A percentile compares a stretch with the other conserved stretches of the same genome.
Evolutionary conservation across 2,329 filamentous ascomycete genomes (phyloP).

Genomic region (Fusarium sp.): DNA sequence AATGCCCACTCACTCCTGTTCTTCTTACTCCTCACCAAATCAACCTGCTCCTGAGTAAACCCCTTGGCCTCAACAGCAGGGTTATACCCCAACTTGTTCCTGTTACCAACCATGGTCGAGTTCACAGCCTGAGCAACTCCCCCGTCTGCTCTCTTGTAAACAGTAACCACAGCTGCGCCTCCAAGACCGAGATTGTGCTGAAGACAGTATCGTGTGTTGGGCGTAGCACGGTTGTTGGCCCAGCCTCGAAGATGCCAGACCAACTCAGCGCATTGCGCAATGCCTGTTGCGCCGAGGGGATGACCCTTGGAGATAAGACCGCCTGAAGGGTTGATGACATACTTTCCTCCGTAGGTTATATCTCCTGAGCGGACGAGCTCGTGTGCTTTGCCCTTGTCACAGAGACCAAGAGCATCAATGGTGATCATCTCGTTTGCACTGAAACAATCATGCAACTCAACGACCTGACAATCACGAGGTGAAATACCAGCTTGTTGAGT

Average conservation of each 20-base stretch:
- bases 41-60: slow-evolving; percentile 80
- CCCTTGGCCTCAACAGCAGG: slow-evolving; percentile 89
- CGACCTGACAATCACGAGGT: slow-evolving; percentile 76
- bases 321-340: slow-evolving; percentile 91
- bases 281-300: slow-evolving; percentile 90
- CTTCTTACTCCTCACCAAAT: slow-evolving; percentile 73
- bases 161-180: slow-evolving; percentile 87
- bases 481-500: slow-evolving; percentile 75
- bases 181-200: slow-evolving; percentile 95
- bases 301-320: slow-evolving; percentile 97
- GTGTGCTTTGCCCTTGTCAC: slow-evolving; percentile 82
- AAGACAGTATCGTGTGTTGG: slow-evolving; percentile 74
- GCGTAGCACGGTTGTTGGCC: slow-evolving; percentile 86
- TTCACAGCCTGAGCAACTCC: slow-evolving; percentile 66
- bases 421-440: slow-evolving; percentile 92
- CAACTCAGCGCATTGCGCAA: slow-evolving; percentile 93
- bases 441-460: slow-evolving; percentile 97
- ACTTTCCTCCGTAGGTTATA: slow-evolving; percentile 87
- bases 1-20: slow-evolving; percentile 76
- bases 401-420: slow-evolving; percentile 85
- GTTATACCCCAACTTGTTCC: slow-evolving; percentile 83
- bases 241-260: slow-evolving; percentile 96
- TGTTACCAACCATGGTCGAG: slow-evolving; percentile 69
- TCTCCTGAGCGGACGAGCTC: slow-evolving; percentile 87
- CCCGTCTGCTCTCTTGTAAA: slow-evolving; percentile 87